These are phyloP conservation scores for Colletotrichum musicola DNA, from an alignment of 2,329 filamentous ascomycete genomes.

Conservation along the genomic window DNA sequence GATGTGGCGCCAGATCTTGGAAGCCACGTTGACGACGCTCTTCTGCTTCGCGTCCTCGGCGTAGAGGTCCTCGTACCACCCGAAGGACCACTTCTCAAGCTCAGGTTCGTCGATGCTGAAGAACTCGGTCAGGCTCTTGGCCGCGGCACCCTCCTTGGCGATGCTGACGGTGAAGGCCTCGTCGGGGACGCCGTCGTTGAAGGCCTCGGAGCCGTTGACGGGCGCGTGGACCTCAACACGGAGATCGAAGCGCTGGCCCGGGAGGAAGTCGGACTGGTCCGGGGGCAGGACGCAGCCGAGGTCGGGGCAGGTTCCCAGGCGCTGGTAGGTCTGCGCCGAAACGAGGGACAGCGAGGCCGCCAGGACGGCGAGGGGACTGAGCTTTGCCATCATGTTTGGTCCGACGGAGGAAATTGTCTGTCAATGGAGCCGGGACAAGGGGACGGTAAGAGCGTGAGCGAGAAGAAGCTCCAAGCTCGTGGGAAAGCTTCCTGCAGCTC, in stretches of 20 bases:
- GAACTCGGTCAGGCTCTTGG: slow-evolving; percentile 71
- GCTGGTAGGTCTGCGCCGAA: slow-evolving; percentile 70
- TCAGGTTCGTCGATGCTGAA: slow-evolving; percentile 82
- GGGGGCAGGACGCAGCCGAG: slow-evolving; percentile 72
- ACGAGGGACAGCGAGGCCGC: slow-evolving; percentile 54
- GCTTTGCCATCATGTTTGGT: slow-evolving; percentile 52
- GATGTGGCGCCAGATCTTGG: slow-evolving; percentile 82
- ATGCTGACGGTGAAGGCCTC: slow-evolving; percentile 82
- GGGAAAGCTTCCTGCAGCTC: slow-evolving; percentile 21
- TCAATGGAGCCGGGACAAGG: slow-evolving; percentile 22
- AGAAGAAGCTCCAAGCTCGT: not conserved
- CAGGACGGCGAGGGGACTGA: slow-evolving; percentile 50
- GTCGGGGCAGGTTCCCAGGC: slow-evolving; percentile 69
- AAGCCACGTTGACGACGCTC: slow-evolving; percentile 82
- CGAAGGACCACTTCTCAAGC: slow-evolving; percentile 85
- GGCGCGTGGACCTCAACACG: slow-evolving; percentile 86
- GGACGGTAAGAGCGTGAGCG: slow-evolving; percentile 18
- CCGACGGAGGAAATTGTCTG: slow-evolving; percentile 25
- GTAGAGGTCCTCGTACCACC: slow-evolving; percentile 88
- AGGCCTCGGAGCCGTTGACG: slow-evolving; percentile 85
- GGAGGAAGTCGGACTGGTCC: slow-evolving; percentile 82
- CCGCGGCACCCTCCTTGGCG: slow-evolving; percentile 69
- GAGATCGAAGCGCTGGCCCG: slow-evolving; percentile 87
- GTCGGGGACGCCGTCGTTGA: slow-evolving; percentile 75
- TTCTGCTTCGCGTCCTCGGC: slow-evolving; percentile 77